phyloP scores from a whole-genome alignment of 345 rosid genomes.

The Boechera retrofracta region DNA sequence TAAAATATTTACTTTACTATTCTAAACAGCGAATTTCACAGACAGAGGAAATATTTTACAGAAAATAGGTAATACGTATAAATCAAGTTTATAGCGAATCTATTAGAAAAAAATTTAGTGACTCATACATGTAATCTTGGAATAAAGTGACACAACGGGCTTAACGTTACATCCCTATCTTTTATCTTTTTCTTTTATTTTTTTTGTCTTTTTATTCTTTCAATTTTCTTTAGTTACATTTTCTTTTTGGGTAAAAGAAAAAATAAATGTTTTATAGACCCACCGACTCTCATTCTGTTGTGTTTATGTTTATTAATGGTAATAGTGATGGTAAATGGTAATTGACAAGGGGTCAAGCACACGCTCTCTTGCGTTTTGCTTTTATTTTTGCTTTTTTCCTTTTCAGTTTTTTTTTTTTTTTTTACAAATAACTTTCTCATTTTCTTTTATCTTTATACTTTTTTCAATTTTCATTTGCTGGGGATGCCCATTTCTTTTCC shows the following conservation, averaged over 20 bases:
- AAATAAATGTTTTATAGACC: conserved; percentile 9
- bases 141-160: conserved; percentile 39
- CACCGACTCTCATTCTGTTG: conserved; percentile 36
- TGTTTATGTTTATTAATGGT: conserved; percentile 27
- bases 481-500: conserved; percentile 4
- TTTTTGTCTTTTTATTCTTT: conserved; percentile 8
- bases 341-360: conserved; percentile 32
- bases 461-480: conserved; percentile 12
- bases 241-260: background rate
- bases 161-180: conserved; percentile 26
- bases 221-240: background rate
- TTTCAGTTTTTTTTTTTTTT: conserved; percentile 20
- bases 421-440: conserved; percentile 16
- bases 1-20: background rate
- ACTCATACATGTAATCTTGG: conserved; percentile 36
- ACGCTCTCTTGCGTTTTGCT: conserved; percentile 37
- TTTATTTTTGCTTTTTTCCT: conserved; percentile 11
- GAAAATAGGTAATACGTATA: conserved; percentile 6
- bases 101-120: background rate
- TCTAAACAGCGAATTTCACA: background rate
- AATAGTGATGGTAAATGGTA: conserved; percentile 18
- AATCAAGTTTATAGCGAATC: conserved; percentile 16
- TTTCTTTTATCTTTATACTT: conserved; percentile 21
- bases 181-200: background rate
- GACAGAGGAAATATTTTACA: background rate